These are phyloP conservation scores for Psilocybe tampanensis DNA, from an alignment of 768 basidiomycete genomes.

Conservation along the genomic window DNA sequence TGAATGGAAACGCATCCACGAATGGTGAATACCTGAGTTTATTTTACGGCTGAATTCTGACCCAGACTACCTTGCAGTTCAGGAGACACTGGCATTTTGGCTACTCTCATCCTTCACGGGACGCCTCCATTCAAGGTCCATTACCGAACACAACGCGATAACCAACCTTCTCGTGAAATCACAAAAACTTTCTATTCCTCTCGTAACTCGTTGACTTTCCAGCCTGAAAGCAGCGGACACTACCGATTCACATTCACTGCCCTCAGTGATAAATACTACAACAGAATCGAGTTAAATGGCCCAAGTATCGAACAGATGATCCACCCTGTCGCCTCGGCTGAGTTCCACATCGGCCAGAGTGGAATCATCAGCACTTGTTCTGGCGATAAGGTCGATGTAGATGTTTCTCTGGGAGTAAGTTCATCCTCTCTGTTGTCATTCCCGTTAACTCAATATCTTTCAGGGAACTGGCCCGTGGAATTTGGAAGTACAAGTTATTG, in stretches of 20 bases:
- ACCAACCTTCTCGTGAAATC: conserved; percentile 60
- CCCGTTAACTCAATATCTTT: neutral
- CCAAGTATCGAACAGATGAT: conserved; percentile 86
- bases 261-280: conserved; percentile 85
- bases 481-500: conserved; percentile 79
- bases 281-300: conserved; percentile 70
- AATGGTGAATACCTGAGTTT: conserved; percentile 58
- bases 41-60: neutral
- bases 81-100: conserved; percentile 90
- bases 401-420: conserved; percentile 78
- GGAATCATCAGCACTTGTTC: conserved; percentile 75
- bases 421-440: neutral
- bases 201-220: conserved; percentile 79
- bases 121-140: conserved; percentile 87
- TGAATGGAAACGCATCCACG: conserved; percentile 86
- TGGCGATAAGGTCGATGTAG: conserved; percentile 72
- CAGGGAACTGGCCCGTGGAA: conserved; percentile 93
- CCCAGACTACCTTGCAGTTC: conserved; percentile 48
- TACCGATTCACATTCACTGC: conserved; percentile 83
- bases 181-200: conserved; percentile 65
- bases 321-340: conserved; percentile 83
- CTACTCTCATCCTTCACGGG: conserved; percentile 83
- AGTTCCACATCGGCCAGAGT: conserved; percentile 59
- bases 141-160: conserved; percentile 75
- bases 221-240: conserved; percentile 88